phyloP scores from a whole-genome alignment of 1,284 basidiomycete species.

The Heterobasidion irregulare region DNA sequence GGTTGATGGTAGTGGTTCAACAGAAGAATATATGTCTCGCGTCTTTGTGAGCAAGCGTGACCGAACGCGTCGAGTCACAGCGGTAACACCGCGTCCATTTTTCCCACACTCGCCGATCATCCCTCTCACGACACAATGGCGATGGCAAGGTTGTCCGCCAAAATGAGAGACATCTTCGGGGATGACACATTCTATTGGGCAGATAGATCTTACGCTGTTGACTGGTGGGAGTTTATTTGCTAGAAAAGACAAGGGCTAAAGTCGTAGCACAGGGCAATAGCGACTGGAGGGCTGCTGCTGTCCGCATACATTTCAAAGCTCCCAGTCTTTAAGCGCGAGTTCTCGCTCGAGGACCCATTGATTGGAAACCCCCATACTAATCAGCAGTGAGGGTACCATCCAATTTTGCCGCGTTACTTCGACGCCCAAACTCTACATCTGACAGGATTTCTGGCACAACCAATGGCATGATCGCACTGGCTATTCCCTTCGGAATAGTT shows the following conservation, averaged over 20 bases:
- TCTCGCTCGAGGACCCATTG: slow-evolving; percentile 39
- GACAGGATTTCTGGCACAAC: slow-evolving; percentile 37
- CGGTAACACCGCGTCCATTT: not conserved
- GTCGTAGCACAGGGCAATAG: not conserved
- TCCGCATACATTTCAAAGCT: slow-evolving; percentile 8
- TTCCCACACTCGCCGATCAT: not conserved
- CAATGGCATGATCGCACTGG: slow-evolving; percentile 38
- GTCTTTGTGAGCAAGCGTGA: not conserved
- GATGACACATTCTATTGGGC: slow-evolving; percentile 40
- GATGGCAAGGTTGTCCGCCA: not conserved
- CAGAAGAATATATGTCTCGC: not conserved
- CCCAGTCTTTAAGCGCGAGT: slow-evolving; percentile 47
- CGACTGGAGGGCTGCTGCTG: not conserved
- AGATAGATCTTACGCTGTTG: slow-evolving; percentile 25
- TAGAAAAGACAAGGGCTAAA: too few species aligned
- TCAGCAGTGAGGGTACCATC: slow-evolving; percentile 31
- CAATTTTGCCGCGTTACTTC: not conserved
- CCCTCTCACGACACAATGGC: not conserved
- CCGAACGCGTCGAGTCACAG: not conserved
- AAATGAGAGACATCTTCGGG: slow-evolving; percentile 18
- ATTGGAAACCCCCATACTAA: slow-evolving; percentile 43
- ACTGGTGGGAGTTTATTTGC: slow-evolving; percentile 19
- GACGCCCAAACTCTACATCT: not conserved
- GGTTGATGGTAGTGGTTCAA: not conserved
- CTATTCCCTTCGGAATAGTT: slow-evolving; percentile 34